A percentile compares a stretch with the other conserved stretches of the same genome.
Conservation (phyloP, 2,329 filamentous ascomycete genomes). For the Xylariaceae sp. region DNA sequence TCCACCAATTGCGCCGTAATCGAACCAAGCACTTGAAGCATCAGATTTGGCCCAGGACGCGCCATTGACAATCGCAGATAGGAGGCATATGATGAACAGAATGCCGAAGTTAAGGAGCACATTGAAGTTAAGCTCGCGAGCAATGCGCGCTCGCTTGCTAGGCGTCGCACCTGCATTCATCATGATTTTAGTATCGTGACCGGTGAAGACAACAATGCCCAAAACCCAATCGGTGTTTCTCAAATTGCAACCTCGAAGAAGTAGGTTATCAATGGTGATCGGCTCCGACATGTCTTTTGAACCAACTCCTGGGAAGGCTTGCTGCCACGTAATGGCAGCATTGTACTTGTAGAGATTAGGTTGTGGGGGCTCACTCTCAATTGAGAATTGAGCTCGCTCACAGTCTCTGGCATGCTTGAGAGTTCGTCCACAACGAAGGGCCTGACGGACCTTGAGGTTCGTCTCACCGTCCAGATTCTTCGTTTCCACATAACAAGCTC, state of each 20-base stretch:
- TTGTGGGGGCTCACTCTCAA: slow-evolving; percentile 91
- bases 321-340: slow-evolving; percentile 86
- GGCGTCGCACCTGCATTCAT: slow-evolving; percentile 96
- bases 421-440: slow-evolving; percentile 81
- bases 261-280: slow-evolving; percentile 91
- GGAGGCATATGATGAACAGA: slow-evolving; percentile 85
- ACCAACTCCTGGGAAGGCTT: slow-evolving; percentile 68
- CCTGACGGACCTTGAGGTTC: slow-evolving; percentile 93
- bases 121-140: slow-evolving; percentile 94
- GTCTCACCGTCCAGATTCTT: slow-evolving; percentile 99
- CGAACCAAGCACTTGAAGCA: slow-evolving; percentile 81
- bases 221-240: slow-evolving; percentile 97
- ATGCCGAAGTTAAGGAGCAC: slow-evolving; percentile 96
- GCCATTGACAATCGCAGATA: slow-evolving; percentile 85
- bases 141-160: slow-evolving; percentile 89
- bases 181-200: slow-evolving; percentile 98
- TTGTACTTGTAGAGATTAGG: slow-evolving; percentile 96
- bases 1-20: slow-evolving; percentile 82
- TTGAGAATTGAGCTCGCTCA: slow-evolving; percentile 82
- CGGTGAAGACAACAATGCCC: slow-evolving; percentile 91
- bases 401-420: slow-evolving; percentile 92
- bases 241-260: slow-evolving; percentile 90
- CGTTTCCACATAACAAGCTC: slow-evolving; percentile 95
- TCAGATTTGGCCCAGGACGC: slow-evolving; percentile 77
- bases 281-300: slow-evolving; percentile 86